These are phyloP conservation scores for Dendrobium officinale DNA, from an alignment of 106 monocot species.

Conservation along the genomic window DNA sequence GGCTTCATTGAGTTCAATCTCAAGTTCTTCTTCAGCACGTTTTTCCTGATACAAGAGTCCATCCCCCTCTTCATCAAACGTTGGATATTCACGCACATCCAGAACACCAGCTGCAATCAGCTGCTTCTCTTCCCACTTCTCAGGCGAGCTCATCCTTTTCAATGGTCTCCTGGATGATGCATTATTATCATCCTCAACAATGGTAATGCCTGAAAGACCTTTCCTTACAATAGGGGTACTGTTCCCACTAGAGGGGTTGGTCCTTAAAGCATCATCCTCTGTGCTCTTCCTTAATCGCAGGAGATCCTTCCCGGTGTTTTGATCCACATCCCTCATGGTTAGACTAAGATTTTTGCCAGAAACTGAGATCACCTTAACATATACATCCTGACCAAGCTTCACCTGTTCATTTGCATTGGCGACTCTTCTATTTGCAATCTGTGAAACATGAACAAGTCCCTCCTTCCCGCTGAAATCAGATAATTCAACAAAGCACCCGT, in stretches of 20 bases:
- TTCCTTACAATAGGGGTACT: conserved; percentile 30
- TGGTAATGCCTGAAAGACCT: conserved; percentile 73
- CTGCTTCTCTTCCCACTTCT: conserved; percentile 96
- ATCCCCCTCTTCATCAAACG: conserved; percentile 89
- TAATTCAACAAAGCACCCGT: conserved; percentile 87
- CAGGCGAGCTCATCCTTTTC: conserved; percentile 96
- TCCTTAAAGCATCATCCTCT: conserved; percentile 53
- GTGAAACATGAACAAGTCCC: conserved; percentile 83
- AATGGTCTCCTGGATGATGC: conserved; percentile 55
- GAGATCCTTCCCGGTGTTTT: conserved; percentile 73
- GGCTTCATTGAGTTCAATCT: conserved; percentile 90
- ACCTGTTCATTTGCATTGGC: conserved; percentile 61
- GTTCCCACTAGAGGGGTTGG: conserved; percentile 49
- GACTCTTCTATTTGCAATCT: conserved; percentile 64
- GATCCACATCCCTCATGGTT: conserved; percentile 89
- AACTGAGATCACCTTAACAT: conserved; percentile 80
- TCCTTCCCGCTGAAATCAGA: conserved; percentile 58
- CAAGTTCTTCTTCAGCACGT: conserved; percentile 84
- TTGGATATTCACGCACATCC: conserved; percentile 56
- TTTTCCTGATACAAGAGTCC: conserved; percentile 87
- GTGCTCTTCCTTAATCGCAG: conserved; percentile 48
- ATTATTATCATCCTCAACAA: conserved; percentile 43
- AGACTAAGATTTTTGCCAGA: conserved; percentile 77
- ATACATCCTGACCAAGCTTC: conserved; percentile 82
- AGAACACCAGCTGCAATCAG: conserved; percentile 80